Percentiles rank a stretch among this genome's conserved stretches.
These are phyloP conservation scores for Monilinia fructicola DNA, from an alignment of 2,329 filamentous ascomycete genomes.

Conservation along the genomic window DNA sequence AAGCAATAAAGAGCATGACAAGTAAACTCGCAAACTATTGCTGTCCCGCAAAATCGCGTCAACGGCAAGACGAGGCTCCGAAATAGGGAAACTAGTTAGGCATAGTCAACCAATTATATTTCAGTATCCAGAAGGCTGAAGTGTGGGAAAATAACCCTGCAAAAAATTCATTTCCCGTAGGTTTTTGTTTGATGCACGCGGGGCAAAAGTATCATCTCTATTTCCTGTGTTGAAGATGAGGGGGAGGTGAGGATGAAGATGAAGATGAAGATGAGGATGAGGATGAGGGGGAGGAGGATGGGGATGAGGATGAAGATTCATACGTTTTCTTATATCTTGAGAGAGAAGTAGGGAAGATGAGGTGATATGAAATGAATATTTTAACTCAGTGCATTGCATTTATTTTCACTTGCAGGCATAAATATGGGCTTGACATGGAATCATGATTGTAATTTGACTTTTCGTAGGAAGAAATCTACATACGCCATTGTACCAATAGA, in stretches of 20 bases:
- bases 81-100: background rate
- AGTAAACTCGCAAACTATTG: conserved; percentile 20
- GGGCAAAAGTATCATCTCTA: background rate
- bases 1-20: background rate
- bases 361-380: background rate
- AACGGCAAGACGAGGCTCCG: conserved; percentile 14
- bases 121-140: conserved; percentile 8
- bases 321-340: too few relatives aligned
- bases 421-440: background rate
- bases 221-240: background rate
- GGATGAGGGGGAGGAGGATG: too few relatives aligned
- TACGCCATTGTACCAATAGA: conserved; percentile 25
- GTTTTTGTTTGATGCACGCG: conserved; percentile 1
- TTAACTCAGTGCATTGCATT: background rate
- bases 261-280: too few relatives aligned
- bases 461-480: conserved; percentile 31
- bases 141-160: conserved; percentile 3
- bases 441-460: conserved; percentile 31
- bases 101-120: background rate
- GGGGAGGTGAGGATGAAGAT: too few relatives aligned
- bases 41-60: conserved; percentile 13
- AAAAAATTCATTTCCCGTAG: background rate
- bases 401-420: background rate
- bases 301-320: too few relatives aligned
- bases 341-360: background rate